Conservation (phyloP, 1,284 basidiomycete species). For the Ustilago sp. region DNA sequence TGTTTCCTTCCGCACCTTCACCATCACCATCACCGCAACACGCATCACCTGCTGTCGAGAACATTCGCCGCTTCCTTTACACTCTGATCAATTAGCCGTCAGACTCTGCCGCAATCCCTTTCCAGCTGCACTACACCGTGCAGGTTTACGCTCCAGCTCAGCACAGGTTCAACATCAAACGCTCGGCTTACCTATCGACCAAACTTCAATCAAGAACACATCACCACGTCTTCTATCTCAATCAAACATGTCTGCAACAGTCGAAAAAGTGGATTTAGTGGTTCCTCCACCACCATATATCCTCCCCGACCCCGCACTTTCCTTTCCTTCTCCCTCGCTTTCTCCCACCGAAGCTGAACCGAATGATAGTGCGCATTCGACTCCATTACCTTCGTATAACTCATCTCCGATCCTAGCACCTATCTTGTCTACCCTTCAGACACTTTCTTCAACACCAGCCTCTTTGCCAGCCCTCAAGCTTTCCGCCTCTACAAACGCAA, state of each 20-base stretch:
- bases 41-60: too few species aligned
- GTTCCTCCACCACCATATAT: not conserved
- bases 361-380: not conserved
- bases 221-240: too few species aligned
- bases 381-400: not conserved
- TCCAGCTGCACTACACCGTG: too few species aligned
- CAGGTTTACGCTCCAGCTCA: too few species aligned
- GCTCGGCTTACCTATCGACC: too few species aligned
- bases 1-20: not conserved
- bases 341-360: not conserved
- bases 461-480: not conserved
- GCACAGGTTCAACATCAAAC: too few species aligned
- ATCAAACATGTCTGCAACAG: too few species aligned
- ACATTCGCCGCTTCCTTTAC: too few species aligned
- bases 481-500: not conserved
- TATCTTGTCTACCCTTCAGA: not conserved
- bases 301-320: not conserved
- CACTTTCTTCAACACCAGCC: not conserved
- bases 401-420: slow-evolving; percentile 1
- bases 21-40: not conserved
- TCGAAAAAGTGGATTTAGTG: too few species aligned
- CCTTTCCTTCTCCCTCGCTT: not conserved
- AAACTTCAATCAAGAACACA: too few species aligned
- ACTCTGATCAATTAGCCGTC: too few species aligned
- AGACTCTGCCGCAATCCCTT: too few species aligned